These are phyloP conservation scores for Trichoderma semiorbis DNA, from an alignment of 2,329 filamentous ascomycete species.

Conservation along the genomic window DNA sequence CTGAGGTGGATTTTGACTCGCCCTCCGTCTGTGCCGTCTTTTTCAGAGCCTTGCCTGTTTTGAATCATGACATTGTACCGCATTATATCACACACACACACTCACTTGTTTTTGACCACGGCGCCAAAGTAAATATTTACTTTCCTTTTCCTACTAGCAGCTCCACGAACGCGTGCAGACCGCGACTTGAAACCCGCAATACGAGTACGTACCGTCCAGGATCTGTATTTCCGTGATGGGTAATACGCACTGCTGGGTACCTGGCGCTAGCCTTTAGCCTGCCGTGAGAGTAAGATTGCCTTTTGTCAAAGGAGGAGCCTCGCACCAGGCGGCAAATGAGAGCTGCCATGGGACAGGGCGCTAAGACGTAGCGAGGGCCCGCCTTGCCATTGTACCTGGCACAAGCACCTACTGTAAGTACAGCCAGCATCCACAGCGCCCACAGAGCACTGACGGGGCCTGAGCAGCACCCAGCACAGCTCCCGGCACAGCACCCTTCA, in stretches of 20 bases:
- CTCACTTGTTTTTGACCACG: not conserved
- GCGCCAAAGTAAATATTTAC: constrained; percentile 1
- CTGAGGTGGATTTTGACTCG: not conserved
- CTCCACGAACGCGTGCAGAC: not conserved
- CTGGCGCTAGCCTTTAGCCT: constrained; percentile 1
- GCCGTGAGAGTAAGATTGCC: constrained; percentile 13
- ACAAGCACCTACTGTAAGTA: not conserved
- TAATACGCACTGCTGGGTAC: not conserved
- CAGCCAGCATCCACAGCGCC: not conserved
- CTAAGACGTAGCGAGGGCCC: constrained; percentile 4
- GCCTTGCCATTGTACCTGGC: not conserved
- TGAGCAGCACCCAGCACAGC: not conserved
- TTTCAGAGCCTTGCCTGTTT: not conserved
- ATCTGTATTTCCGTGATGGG: not conserved
- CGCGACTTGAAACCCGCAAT: constrained; percentile 7
- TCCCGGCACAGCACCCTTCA: not conserved
- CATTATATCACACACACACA: not conserved
- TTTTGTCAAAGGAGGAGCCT: not conserved
- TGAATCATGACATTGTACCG: not conserved
- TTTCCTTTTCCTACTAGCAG: not conserved
- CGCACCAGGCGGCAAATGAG: constrained; percentile 6
- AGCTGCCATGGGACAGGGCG: constrained; percentile 6
- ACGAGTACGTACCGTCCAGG: not conserved
- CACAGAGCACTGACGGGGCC: not conserved
- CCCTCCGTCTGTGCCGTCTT: not conserved